Percentiles rank a stretch among this genome's conserved stretches.
phyloP scores from a whole-genome alignment of 331 rosid genomes.

The Erythrophleum ivorense region DNA sequence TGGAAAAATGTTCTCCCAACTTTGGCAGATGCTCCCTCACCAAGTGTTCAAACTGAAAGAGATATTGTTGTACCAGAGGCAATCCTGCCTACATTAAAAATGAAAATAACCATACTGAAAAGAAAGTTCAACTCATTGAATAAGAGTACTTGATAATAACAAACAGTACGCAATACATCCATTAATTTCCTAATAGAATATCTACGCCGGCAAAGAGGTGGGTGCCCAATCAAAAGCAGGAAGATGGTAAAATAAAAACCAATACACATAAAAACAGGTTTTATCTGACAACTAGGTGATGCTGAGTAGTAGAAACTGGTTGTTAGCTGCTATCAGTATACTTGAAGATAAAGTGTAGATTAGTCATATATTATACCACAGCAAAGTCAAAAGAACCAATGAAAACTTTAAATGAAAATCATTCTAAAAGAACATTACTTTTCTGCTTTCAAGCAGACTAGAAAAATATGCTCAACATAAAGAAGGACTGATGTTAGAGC shows the following conservation, averaged over 20 bases:
- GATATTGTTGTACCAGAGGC: conserved; percentile 95
- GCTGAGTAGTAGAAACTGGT: neutral
- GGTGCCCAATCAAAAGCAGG: neutral
- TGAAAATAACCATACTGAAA: conserved; percentile 24
- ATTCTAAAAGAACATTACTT: neutral
- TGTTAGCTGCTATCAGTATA: neutral
- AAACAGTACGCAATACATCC: conserved; percentile 5
- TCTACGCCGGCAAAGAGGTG: neutral
- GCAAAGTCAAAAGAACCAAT: neutral
- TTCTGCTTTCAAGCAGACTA: neutral
- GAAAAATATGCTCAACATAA: neutral
- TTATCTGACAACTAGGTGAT: neutral
- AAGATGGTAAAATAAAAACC: neutral
- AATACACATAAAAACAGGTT: neutral
- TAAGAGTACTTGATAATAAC: conserved; percentile 4
- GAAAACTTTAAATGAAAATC: neutral
- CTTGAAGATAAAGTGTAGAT: neutral
- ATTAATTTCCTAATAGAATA: neutral
- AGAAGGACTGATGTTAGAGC: too few relatives aligned
- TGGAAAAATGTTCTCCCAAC: conserved; percentile 86
- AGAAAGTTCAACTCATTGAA: conserved; percentile 17
- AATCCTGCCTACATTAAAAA: conserved; percentile 75
- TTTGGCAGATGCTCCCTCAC: conserved; percentile 85
- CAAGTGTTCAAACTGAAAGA: conserved; percentile 78
- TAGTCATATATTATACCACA: neutral